A percentile compares a stretch with the other conserved stretches of the same genome.
phyloP scores from a whole-genome alignment of 1,284 basidiomycete genomes.

The Phaffia rhodozyma region DNA sequence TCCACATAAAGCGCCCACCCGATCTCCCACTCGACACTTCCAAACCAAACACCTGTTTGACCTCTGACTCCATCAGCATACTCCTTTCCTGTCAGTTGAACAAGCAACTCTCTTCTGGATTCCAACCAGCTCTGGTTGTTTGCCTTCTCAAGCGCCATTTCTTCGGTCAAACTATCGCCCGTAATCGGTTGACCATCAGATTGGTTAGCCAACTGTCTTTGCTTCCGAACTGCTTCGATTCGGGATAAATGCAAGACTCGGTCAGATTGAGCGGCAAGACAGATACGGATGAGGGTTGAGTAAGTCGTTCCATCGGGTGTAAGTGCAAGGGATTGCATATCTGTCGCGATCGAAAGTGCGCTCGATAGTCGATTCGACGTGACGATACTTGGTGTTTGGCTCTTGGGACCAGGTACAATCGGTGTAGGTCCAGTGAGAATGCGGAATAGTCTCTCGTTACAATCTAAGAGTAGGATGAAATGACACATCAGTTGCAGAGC shows the following conservation, averaged over 20 bases:
- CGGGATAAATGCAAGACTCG: background rate
- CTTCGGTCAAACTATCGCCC: background rate
- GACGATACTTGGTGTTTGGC: too few relatives aligned
- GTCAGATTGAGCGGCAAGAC: slow-evolving; percentile 8
- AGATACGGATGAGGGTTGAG: slow-evolving; percentile 10
- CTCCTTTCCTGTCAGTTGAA: background rate
- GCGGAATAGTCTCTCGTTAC: too few relatives aligned
- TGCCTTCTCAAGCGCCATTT: background rate
- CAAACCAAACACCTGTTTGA: slow-evolving; percentile 7
- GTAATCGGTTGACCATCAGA: background rate
- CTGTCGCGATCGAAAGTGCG: slow-evolving; percentile 3
- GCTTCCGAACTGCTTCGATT: background rate
- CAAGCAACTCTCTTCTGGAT: background rate
- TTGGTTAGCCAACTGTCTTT: background rate
- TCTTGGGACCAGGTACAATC: too few relatives aligned
- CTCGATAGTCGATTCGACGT: background rate
- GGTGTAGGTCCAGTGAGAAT: too few relatives aligned
- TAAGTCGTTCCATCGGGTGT: slow-evolving; percentile 3
- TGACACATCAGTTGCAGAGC: too few relatives aligned
- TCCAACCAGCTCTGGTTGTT: slow-evolving; percentile 8
- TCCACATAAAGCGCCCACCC: slow-evolving; percentile 13
- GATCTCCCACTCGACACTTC: slow-evolving; percentile 12
- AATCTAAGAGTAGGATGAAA: too few relatives aligned
- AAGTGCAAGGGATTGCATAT: background rate
- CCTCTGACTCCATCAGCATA: background rate